Conservation (phyloP, 2,329 filamentous ascomycete genomes). For the Colletotrichum sp. region DNA sequence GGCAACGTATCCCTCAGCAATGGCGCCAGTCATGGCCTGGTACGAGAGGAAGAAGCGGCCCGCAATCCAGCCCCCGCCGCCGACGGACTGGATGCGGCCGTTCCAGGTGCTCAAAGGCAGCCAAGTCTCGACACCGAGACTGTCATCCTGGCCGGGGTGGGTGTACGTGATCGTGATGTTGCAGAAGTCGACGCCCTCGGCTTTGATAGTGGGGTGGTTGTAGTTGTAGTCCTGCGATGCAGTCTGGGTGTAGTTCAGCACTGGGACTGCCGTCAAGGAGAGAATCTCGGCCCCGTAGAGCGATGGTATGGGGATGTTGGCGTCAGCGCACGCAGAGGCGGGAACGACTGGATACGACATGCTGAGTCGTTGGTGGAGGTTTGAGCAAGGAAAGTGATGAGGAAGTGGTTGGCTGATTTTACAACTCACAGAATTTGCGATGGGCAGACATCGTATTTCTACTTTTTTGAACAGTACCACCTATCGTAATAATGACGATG, state of each 20-base stretch:
- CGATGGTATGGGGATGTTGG: neutral
- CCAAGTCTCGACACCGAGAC: conserved; percentile 27
- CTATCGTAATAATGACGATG: accelerated
- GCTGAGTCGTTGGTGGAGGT: neutral
- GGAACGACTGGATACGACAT: neutral
- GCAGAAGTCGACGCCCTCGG: conserved; percentile 13
- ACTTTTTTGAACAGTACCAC: neutral
- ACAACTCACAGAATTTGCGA: accelerated
- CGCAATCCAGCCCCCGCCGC: conserved; percentile 33
- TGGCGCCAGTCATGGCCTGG: conserved; percentile 22
- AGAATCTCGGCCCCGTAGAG: conserved; percentile 20
- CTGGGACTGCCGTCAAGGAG: neutral
- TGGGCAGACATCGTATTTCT: neutral
- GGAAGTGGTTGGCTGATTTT: neutral
- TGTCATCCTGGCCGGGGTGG: conserved; percentile 22
- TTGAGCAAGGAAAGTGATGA: neutral
- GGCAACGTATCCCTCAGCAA: conserved; percentile 25
- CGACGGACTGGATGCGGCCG: conserved; percentile 30
- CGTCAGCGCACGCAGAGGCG: neutral
- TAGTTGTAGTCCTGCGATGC: neutral
- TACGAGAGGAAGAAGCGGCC: conserved; percentile 22
- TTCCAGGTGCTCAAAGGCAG: conserved; percentile 32
- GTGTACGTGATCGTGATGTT: conserved; percentile 1
- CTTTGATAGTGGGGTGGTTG: conserved; percentile 9
- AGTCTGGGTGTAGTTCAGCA: conserved; percentile 17